Conservation (phyloP, 441 rosid genomes). For the Theobroma grandiflorum region DNA sequence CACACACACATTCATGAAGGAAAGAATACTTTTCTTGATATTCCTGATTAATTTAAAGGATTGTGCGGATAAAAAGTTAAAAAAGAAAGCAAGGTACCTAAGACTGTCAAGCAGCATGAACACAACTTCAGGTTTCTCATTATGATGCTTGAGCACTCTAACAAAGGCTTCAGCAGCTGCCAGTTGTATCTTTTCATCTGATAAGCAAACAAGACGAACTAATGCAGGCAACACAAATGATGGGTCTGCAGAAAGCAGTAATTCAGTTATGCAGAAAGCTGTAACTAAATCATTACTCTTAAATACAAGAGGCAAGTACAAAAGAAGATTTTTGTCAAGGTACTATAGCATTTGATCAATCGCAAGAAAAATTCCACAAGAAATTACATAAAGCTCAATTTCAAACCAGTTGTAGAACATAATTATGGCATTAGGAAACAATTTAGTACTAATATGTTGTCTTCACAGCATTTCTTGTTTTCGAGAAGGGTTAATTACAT, state of each 20-base stretch:
- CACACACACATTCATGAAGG: constrained; percentile 13
- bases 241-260: constrained; percentile 66
- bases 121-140: constrained; percentile 68
- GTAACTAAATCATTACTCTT: constrained; percentile 27
- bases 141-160: constrained; percentile 67
- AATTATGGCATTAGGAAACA: neutral
- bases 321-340: neutral
- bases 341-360: neutral
- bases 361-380: neutral
- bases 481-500: no score
- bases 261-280: constrained; percentile 21
- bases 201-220: constrained; percentile 60
- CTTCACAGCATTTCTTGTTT: no score
- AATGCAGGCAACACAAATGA: constrained; percentile 67
- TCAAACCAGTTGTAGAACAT: neutral
- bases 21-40: neutral
- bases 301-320: constrained; percentile 18
- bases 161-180: constrained; percentile 63
- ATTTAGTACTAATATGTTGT: neutral
- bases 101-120: constrained; percentile 80
- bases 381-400: neutral
- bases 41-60: constrained; percentile 9
- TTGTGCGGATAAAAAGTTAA: neutral
- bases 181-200: constrained; percentile 51
- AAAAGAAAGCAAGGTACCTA: constrained; percentile 55